Percentiles rank a stretch among this genome's conserved stretches.
Conservation (phyloP, 2,329 filamentous ascomycete genomes). For the Diaporthe vexans region DNA sequence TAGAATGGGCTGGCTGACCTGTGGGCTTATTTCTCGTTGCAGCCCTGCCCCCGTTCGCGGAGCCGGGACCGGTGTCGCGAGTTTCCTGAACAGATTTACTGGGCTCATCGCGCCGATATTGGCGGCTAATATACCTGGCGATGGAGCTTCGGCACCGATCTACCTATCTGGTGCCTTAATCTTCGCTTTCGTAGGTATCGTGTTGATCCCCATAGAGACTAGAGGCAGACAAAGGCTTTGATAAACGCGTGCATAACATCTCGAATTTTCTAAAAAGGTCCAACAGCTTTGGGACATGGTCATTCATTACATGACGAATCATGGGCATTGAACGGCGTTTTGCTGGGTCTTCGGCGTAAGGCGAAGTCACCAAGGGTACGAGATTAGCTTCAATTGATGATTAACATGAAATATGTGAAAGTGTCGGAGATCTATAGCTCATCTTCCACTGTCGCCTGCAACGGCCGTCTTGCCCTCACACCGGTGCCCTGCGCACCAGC, state of each 20-base stretch:
- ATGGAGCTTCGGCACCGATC: constrained; percentile 70
- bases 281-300: neutral
- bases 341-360: neutral
- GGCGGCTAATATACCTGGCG: constrained; percentile 71
- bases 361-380: neutral
- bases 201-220: constrained; percentile 74
- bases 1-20: constrained; percentile 5
- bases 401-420: neutral
- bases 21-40: neutral
- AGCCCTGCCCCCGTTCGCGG: constrained; percentile 77
- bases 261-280: neutral
- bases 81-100: constrained; percentile 77
- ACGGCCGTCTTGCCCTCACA: constrained; percentile 37
- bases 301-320: neutral
- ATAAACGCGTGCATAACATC: constrained; percentile 16
- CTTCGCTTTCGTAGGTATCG: constrained; percentile 70
- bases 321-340: neutral
- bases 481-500: constrained; percentile 70
- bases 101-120: constrained; percentile 79
- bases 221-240: constrained; percentile 70
- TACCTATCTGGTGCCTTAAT: constrained; percentile 71
- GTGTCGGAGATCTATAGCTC: neutral
- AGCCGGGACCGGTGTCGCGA: constrained; percentile 79
- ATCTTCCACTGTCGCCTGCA: constrained; percentile 18
- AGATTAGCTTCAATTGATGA: neutral